These are phyloP conservation scores for Rhododendron simsii DNA, from an alignment of 148 eudicot species.

Conservation along the genomic window DNA sequence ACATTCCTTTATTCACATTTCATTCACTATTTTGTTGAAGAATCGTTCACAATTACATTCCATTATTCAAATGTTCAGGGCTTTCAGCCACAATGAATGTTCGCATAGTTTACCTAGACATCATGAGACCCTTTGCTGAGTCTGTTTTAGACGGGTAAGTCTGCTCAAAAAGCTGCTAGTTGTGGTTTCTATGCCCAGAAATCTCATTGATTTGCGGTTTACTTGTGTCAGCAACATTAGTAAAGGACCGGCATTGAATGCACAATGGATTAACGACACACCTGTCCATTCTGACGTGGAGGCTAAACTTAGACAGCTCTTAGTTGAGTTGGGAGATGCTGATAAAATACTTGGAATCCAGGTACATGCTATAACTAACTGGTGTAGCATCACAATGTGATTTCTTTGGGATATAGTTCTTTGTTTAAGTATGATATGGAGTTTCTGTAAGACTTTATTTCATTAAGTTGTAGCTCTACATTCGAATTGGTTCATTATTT, in stretches of 20 bases:
- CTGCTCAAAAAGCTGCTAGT: slow-evolving; percentile 6
- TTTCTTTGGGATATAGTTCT: background rate
- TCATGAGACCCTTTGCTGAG: slow-evolving; percentile 99
- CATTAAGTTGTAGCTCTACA: background rate
- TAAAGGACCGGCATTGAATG: slow-evolving; percentile 57
- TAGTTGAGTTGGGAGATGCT: slow-evolving; percentile 70
- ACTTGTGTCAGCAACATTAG: slow-evolving; percentile 57
- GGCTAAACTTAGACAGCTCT: slow-evolving; percentile 68
- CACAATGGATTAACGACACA: slow-evolving; percentile 70
- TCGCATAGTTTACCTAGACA: slow-evolving; percentile 67
- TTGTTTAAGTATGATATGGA: background rate
- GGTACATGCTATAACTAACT: slow-evolving; percentile 32
- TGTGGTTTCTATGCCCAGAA: background rate
- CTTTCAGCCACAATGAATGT: slow-evolving; percentile 87
- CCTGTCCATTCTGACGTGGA: slow-evolving; percentile 84
- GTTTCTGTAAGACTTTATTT: background rate
- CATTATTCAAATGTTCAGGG: slow-evolving; percentile 44
- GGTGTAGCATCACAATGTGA: background rate
- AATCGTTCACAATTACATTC: background rate
- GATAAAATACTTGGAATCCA: slow-evolving; percentile 94
- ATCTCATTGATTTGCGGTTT: slow-evolving; percentile 16
- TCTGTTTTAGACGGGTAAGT: slow-evolving; percentile 85
- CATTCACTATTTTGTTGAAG: background rate
- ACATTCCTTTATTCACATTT: slow-evolving; percentile 13
- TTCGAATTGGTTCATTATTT: background rate